Conservation (phyloP, 2,329 filamentous ascomycete species). For the Aureobasidium zeae region DNA sequence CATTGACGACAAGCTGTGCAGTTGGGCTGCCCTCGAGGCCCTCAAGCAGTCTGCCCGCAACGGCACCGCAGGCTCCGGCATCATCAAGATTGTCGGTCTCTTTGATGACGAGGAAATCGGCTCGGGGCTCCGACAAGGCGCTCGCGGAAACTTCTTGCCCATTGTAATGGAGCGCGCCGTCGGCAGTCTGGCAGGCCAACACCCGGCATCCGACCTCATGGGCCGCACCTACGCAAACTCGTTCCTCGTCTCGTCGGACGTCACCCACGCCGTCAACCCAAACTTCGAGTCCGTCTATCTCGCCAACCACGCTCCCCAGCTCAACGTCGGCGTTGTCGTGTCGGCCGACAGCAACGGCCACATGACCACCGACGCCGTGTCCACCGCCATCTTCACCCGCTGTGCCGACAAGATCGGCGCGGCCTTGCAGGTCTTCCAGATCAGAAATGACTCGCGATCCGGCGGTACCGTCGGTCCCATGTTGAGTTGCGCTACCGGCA, state of each 20-base stretch:
- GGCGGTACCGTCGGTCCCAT: slow-evolving; percentile 95
- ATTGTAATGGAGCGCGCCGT: slow-evolving; percentile 70
- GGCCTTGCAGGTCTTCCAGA: slow-evolving; percentile 81
- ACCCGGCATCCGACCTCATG: slow-evolving; percentile 47
- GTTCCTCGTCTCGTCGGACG: slow-evolving; percentile 86
- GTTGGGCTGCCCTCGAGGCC: slow-evolving; percentile 78
- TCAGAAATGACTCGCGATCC: slow-evolving; percentile 79
- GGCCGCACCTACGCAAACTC: slow-evolving; percentile 82
- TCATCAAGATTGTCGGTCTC: slow-evolving; percentile 82
- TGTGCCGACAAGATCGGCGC: slow-evolving; percentile 65
- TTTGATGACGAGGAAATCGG: slow-evolving; percentile 98
- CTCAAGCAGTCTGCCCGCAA: slow-evolving; percentile 55
- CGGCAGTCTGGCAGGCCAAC: slow-evolving; percentile 50
- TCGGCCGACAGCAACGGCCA: slow-evolving; percentile 81
- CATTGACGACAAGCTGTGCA: slow-evolving; percentile 96
- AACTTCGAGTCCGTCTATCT: slow-evolving; percentile 84
- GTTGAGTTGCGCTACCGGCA: slow-evolving; percentile 69
- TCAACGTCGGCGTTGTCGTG: slow-evolving; percentile 80
- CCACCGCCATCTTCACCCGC: slow-evolving; percentile 67
- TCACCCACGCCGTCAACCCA: slow-evolving; percentile 88
- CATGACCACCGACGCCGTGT: slow-evolving; percentile 90
- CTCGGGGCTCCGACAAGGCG: slow-evolving; percentile 80
- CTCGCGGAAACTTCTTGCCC: slow-evolving; percentile 79
- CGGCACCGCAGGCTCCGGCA: slow-evolving; percentile 46
- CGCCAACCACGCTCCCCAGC: slow-evolving; percentile 70